Evolutionary conservation across 2,329 filamentous ascomycete species (phyloP).

Genomic region (Pseudogymnoascus sp.): DNA sequence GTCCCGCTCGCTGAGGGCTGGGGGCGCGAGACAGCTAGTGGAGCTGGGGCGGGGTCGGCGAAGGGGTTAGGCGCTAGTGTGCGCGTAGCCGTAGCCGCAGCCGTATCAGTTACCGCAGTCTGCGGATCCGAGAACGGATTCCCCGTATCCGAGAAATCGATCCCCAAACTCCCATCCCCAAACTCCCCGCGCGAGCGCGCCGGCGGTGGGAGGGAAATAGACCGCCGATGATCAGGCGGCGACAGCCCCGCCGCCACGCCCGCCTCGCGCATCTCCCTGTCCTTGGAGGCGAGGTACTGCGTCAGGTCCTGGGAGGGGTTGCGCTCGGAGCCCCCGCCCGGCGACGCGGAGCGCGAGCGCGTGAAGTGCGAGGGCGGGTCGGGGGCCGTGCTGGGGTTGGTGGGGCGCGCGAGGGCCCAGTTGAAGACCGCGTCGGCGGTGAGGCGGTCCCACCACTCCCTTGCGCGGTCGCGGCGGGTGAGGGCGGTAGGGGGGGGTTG

Average conservation of each 20-base stretch:
- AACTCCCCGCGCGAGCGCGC: slow-evolving; percentile 15
- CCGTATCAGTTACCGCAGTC: neutral
- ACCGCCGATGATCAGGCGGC: slow-evolving; percentile 12
- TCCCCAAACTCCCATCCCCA: slow-evolving; percentile 18
- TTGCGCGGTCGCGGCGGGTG: slow-evolving; percentile 29
- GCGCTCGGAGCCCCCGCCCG: too few relatives aligned
- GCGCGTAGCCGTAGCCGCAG: neutral
- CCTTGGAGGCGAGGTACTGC: slow-evolving; percentile 23
- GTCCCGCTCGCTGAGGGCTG: slow-evolving; percentile 27
- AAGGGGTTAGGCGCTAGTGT: slow-evolving; percentile 10
- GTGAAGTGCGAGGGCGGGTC: slow-evolving; percentile 33
- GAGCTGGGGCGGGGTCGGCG: slow-evolving; percentile 12
- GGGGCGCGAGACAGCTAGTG: slow-evolving; percentile 14
- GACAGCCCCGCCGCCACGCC: neutral
- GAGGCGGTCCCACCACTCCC: slow-evolving; percentile 39
- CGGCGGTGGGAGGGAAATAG: slow-evolving; percentile 14
- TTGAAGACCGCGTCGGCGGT: slow-evolving; percentile 33
- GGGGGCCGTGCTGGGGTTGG: slow-evolving; percentile 22
- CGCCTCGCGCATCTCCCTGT: slow-evolving; percentile 21
- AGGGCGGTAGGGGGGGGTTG: slow-evolving; percentile 9
- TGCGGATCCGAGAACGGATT: slow-evolving; percentile 6
- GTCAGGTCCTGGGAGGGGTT: slow-evolving; percentile 20
- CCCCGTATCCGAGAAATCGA: slow-evolving; percentile 17
- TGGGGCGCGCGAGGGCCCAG: slow-evolving; percentile 27
- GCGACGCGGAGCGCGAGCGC: slow-evolving; percentile 20